A percentile compares a stretch with the other conserved stretches of the same genome.
Evolutionary conservation across 2,329 filamentous ascomycete species (phyloP).

Genomic region (Xylariaceae sp.): DNA sequence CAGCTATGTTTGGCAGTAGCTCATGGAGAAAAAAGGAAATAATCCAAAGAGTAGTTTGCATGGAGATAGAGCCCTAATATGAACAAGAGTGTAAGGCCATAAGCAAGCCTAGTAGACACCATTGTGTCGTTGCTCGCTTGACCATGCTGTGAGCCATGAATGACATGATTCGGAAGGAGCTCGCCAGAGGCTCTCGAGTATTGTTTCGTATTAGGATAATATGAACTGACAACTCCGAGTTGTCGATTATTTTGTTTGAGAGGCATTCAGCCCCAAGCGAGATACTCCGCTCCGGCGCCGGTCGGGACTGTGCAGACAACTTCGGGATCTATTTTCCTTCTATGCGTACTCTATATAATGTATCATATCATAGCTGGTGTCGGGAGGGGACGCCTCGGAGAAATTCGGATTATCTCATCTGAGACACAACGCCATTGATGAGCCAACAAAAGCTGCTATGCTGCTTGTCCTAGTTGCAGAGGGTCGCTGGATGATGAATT

Average conservation of each 20-base stretch:
- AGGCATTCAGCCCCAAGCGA: background rate
- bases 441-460: background rate
- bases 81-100: background rate
- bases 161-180: slow-evolving; percentile 4
- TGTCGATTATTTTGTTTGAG: background rate
- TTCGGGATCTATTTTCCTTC: background rate
- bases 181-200: background rate
- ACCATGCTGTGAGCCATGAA: background rate
- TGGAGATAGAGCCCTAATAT: slow-evolving; percentile 2
- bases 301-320: background rate
- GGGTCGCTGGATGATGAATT: background rate
- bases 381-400: background rate
- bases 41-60: background rate
- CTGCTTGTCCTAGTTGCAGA: background rate
- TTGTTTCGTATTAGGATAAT: background rate
- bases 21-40: background rate
- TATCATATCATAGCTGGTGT: too few species aligned
- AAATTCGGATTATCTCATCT: slow-evolving; percentile 12
- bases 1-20: background rate
- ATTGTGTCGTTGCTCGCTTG: background rate
- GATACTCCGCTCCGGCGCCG: slow-evolving; percentile 7
- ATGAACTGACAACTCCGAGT: background rate
- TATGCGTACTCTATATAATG: too few species aligned
- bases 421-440: background rate
- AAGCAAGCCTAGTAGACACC: background rate